Conservation (phyloP, 441 rosid genomes). For the Croton laevigatus region DNA sequence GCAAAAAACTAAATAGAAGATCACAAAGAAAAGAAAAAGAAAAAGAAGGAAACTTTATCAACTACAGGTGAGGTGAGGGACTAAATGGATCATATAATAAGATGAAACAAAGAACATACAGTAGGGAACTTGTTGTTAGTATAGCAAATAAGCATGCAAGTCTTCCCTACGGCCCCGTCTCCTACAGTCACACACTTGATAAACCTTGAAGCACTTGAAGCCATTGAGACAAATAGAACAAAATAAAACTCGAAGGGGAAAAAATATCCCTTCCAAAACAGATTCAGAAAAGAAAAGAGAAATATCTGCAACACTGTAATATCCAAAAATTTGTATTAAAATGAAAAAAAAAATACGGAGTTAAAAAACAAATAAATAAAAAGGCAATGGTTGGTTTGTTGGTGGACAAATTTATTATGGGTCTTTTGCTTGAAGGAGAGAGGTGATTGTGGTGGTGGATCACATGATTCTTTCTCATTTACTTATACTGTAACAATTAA, state of each 20-base stretch:
- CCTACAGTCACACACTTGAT: slow-evolving; percentile 98
- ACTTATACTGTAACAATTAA: slow-evolving; percentile 19
- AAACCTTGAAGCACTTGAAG: slow-evolving; percentile 90
- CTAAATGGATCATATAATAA: slow-evolving; percentile 18
- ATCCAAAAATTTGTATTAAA: background rate
- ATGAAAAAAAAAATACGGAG: background rate
- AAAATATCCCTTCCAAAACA: background rate
- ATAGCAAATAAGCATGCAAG: slow-evolving; percentile 98
- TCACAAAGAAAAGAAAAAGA: slow-evolving; percentile 12
- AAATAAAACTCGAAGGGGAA: slow-evolving; percentile 3
- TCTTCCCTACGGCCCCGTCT: slow-evolving; percentile 99
- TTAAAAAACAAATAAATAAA: slow-evolving; percentile 3
- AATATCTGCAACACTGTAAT: background rate
- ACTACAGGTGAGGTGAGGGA: slow-evolving; percentile 20
- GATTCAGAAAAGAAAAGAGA: slow-evolving; percentile 3
- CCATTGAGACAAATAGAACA: slow-evolving; percentile 41
- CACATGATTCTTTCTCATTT: slow-evolving; percentile 61
- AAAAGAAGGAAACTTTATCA: slow-evolving; percentile 9
- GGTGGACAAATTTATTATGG: slow-evolving; percentile 43
- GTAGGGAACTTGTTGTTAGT: slow-evolving; percentile 98
- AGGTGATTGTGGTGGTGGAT: slow-evolving; percentile 33
- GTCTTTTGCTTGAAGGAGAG: slow-evolving; percentile 19
- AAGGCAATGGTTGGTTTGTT: slow-evolving; percentile 28
- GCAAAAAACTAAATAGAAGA: slow-evolving; percentile 15
- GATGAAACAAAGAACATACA: slow-evolving; percentile 39